Percentiles rank a stretch among this genome's conserved stretches.
Conservation (phyloP, 2,329 filamentous ascomycete species). For the Aspergillus phoenicis region DNA sequence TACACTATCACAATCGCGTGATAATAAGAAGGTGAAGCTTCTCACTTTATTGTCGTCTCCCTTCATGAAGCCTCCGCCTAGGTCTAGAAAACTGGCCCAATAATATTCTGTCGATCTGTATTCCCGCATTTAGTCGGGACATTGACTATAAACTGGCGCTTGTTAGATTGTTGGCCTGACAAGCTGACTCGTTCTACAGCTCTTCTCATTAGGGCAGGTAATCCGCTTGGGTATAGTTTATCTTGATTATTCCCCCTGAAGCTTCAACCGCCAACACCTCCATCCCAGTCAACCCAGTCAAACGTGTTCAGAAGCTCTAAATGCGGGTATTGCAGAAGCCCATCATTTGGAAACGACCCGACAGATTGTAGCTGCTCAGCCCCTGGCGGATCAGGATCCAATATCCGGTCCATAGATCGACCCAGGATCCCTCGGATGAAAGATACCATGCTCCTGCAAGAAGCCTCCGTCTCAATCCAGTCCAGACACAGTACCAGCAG, state of each 20-base stretch:
- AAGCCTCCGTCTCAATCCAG: not conserved
- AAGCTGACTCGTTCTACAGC: no score
- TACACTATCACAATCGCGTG: no score
- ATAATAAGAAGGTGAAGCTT: no score
- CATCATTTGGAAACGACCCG: not conserved
- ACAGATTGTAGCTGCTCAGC: not conserved
- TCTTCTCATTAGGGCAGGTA: no score
- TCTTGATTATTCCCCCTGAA: not conserved
- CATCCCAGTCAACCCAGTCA: not conserved
- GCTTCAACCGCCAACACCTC: not conserved
- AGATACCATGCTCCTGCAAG: not conserved
- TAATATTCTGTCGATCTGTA: no score
- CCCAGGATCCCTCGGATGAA: not conserved
- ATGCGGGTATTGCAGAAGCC: not conserved
- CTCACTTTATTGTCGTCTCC: no score
- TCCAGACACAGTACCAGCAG: not conserved
- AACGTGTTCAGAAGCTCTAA: not conserved
- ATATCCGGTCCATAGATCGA: not conserved
- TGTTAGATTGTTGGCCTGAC: no score
- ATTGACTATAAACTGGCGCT: no score
- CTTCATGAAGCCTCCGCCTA: no score
- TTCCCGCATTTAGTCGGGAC: no score
- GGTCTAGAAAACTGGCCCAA: no score
- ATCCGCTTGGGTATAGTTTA: no score
- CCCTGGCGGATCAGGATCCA: not conserved